Evolutionary conservation across 495 filamentous ascomycete species (phyloP).

Genomic region (Aspergillus incahuasiensis): DNA sequence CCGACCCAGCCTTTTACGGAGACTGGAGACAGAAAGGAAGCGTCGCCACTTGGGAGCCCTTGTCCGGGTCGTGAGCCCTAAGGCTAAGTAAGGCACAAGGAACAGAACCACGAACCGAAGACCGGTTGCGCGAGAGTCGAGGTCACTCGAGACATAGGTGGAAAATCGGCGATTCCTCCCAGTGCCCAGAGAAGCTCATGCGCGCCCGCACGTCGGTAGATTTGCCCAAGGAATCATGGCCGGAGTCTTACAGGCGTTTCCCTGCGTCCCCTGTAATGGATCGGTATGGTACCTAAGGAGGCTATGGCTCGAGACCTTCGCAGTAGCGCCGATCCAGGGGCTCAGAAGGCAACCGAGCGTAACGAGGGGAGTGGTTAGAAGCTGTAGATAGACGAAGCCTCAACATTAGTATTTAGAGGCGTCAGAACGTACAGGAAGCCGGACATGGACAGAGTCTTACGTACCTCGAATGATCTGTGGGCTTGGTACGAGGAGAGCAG

Average conservation of each 20-base stretch:
- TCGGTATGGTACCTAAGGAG: neutral
- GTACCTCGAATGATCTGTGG: neutral
- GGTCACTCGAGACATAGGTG: neutral
- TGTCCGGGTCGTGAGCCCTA: constrained; percentile 1
- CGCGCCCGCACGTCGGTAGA: neutral
- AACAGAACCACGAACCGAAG: neutral
- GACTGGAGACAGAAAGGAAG: neutral
- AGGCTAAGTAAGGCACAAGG: constrained; percentile 6
- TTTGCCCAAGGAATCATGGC: neutral
- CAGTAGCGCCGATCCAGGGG: constrained; percentile 7
- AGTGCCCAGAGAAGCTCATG: neutral
- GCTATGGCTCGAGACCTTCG: neutral
- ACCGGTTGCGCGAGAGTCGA: neutral
- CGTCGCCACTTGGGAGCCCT: neutral
- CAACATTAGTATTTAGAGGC: no score
- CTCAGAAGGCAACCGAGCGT: neutral
- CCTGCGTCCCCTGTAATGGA: neutral
- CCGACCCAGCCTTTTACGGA: constrained; percentile 6
- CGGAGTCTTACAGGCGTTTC: neutral
- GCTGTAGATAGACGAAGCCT: neutral
- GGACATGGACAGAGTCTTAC: neutral
- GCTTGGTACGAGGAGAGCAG: neutral
- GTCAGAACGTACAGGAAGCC: neutral
- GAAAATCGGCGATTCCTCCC: neutral
- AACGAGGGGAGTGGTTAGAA: neutral